A percentile compares a stretch with the other conserved stretches of the same genome.
phyloP scores from a whole-genome alignment of 208 protist species.

The Leptomonas seymouri region DNA sequence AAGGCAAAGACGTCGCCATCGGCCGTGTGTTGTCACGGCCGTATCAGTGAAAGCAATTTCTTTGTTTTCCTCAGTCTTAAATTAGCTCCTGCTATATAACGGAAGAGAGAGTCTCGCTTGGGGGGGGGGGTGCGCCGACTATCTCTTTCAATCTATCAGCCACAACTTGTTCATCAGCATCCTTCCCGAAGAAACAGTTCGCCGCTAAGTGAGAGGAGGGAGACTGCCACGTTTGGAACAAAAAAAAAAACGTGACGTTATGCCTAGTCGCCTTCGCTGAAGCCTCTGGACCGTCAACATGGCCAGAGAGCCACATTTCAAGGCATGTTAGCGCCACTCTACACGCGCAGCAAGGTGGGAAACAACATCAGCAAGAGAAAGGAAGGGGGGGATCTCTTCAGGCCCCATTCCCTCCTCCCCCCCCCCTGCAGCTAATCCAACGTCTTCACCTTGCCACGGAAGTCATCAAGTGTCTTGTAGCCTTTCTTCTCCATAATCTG shows the following conservation, averaged over 20 bases:
- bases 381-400: not conserved
- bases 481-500: constrained; percentile 87
- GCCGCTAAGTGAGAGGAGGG: too few species aligned
- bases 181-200: too few species aligned
- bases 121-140: too few species aligned
- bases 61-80: constrained; percentile 8
- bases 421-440: constrained; percentile 40
- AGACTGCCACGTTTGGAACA: not conserved
- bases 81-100: too few species aligned
- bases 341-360: not conserved
- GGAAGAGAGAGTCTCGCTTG: too few species aligned
- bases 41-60: not conserved
- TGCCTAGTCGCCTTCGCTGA: too few species aligned
- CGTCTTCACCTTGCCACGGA: constrained; percentile 85
- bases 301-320: not conserved
- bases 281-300: not conserved
- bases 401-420: not conserved
- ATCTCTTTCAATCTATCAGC: too few species aligned
- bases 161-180: too few species aligned
- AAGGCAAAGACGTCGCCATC: too few species aligned
- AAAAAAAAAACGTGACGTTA: too few species aligned
- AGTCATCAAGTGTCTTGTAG: constrained; percentile 86
- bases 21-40: too few species aligned
- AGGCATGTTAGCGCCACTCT: too few species aligned
- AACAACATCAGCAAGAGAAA: not conserved